These are phyloP conservation scores for Geotrichum phurueaensis DNA, from an alignment of 1,139 yeast genomes.

Conservation along the genomic window DNA sequence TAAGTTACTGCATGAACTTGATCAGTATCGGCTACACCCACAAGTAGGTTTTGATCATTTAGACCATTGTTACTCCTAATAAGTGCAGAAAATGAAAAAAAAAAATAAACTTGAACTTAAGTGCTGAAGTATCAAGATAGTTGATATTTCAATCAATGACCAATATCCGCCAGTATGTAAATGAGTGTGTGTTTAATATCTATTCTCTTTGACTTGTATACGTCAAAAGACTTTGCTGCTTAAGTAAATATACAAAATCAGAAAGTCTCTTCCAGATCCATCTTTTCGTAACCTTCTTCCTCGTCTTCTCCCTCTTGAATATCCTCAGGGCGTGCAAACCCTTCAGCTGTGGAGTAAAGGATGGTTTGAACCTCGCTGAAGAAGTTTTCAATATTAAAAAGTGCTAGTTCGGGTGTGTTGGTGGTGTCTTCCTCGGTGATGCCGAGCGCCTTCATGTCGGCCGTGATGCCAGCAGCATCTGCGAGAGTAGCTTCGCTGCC, in stretches of 20 bases:
- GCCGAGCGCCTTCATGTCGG: slow-evolving; percentile 33
- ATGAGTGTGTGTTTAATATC: no score
- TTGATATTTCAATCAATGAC: no score
- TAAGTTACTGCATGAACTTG: no score
- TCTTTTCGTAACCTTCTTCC: slow-evolving; percentile 7
- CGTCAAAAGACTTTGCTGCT: background rate
- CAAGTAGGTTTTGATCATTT: no score
- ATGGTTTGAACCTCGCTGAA: slow-evolving; percentile 64
- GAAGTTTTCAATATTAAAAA: slow-evolving; percentile 36
- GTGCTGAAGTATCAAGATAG: no score
- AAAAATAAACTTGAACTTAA: no score
- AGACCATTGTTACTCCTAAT: no score
- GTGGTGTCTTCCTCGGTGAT: slow-evolving; percentile 22
- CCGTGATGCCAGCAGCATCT: slow-evolving; percentile 12
- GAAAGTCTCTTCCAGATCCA: slow-evolving; percentile 15
- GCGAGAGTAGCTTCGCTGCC: slow-evolving; percentile 27
- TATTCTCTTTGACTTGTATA: background rate
- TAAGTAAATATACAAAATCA: slow-evolving; percentile 38
- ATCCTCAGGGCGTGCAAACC: slow-evolving; percentile 40
- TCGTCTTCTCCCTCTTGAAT: slow-evolving; percentile 5
- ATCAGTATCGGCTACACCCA: no score
- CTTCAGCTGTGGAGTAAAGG: slow-evolving; percentile 75
- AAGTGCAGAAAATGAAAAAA: no score
- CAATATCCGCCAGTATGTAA: no score
- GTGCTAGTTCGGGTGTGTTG: slow-evolving; percentile 28